Evolutionary conservation across 345 rosid species (phyloP).

Genomic region (Brassica carinata): DNA sequence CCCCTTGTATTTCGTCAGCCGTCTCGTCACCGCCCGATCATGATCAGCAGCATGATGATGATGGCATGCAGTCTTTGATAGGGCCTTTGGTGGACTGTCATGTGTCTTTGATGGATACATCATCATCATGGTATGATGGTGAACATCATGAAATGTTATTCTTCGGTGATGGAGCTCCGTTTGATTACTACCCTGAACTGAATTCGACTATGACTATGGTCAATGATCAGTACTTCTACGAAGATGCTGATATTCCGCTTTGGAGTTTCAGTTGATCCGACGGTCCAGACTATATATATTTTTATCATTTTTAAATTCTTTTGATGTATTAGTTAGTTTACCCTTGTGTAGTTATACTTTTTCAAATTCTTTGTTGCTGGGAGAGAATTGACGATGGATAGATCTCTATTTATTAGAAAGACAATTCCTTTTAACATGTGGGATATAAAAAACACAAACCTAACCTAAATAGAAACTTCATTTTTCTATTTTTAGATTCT

Average conservation of each 20-base stretch:
- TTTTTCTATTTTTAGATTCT: no score
- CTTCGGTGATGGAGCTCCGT: constrained; percentile 36
- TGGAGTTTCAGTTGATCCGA: constrained; percentile 74
- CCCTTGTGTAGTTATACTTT: constrained; percentile 8
- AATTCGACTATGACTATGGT: constrained; percentile 29
- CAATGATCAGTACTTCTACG: constrained; percentile 52
- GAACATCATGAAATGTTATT: constrained; percentile 43
- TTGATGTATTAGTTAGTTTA: constrained; percentile 4
- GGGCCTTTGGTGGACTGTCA: constrained; percentile 35
- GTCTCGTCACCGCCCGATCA: constrained; percentile 42
- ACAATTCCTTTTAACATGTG: no score
- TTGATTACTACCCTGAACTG: constrained; percentile 44
- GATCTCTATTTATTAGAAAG: no score
- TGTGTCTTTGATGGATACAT: constrained; percentile 43
- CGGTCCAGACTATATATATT: constrained; percentile 25
- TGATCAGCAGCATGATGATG: constrained; percentile 18
- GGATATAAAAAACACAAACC: no score
- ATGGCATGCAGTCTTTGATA: constrained; percentile 40
- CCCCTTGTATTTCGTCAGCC: constrained; percentile 26
- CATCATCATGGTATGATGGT: constrained; percentile 45
- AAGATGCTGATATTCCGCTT: constrained; percentile 66
- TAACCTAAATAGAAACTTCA: no score
- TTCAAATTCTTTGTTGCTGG: neutral
- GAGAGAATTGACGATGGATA: no score
- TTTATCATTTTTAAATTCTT: constrained; percentile 18